These are phyloP conservation scores for Bothriochloa decipiens DNA, from an alignment of 176 grass and related monocot genomes.

Conservation along the genomic window DNA sequence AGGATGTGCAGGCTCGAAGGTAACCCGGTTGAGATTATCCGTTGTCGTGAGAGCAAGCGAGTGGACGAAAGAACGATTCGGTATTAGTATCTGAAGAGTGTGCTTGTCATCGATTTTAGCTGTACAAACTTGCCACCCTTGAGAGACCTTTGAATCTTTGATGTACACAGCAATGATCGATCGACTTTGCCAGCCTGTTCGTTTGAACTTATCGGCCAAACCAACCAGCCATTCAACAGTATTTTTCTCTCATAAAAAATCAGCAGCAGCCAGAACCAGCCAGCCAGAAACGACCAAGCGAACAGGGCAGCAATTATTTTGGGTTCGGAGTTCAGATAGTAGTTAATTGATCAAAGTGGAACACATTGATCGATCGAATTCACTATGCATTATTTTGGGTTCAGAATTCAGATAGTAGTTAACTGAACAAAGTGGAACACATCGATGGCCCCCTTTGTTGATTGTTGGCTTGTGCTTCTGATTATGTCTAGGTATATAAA, in stretches of 20 bases:
- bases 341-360: not conserved
- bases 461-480: conserved; percentile 15
- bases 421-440: not conserved
- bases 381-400: not conserved
- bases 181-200: not conserved
- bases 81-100: not conserved
- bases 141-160: not conserved
- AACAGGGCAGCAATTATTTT: too few species aligned
- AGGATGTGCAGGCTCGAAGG: conserved; percentile 86
- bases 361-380: not conserved
- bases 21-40: conserved; percentile 32
- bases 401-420: not conserved
- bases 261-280: too few species aligned
- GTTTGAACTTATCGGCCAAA: too few species aligned
- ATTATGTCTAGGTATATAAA: conserved; percentile 68
- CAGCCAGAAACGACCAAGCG: too few species aligned
- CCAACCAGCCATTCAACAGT: too few species aligned
- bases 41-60: not conserved
- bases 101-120: not conserved
- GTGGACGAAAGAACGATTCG: not conserved
- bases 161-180: not conserved
- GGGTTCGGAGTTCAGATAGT: not conserved
- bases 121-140: not conserved
- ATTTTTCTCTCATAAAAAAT: too few species aligned
- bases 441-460: not conserved